Evolutionary conservation across 768 basidiomycete species (phyloP).

Genomic region (Nidularia pulvinata): DNA sequence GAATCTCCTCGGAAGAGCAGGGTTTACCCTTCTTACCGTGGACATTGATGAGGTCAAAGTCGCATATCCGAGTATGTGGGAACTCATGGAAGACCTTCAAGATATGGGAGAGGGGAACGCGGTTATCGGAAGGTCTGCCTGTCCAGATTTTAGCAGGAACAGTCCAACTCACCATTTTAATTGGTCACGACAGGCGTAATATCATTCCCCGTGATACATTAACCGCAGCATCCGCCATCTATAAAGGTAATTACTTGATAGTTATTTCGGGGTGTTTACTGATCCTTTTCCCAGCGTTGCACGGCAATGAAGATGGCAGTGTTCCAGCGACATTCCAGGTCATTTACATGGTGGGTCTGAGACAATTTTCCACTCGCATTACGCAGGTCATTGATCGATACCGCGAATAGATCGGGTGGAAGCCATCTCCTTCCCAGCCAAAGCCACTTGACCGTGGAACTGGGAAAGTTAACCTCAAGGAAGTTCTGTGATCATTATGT

Average conservation of each 20-base stretch:
- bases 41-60: slow-evolving; percentile 94
- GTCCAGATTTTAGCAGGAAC: too few species aligned
- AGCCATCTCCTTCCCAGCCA: slow-evolving; percentile 39
- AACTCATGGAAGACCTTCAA: slow-evolving; percentile 89
- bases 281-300: slow-evolving; percentile 54
- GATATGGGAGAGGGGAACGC: slow-evolving; percentile 98
- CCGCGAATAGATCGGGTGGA: slow-evolving; percentile 41
- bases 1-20: slow-evolving; percentile 89
- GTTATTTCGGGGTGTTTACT: not conserved
- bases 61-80: slow-evolving; percentile 94
- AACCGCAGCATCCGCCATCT: slow-evolving; percentile 90
- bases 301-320: slow-evolving; percentile 81
- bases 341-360: slow-evolving; percentile 81
- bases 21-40: slow-evolving; percentile 92
- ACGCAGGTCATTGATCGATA: not conserved
- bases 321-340: slow-evolving; percentile 96
- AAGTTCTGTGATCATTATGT: slow-evolving; percentile 26
- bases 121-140: slow-evolving; percentile 72
- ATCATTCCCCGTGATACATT: slow-evolving; percentile 84
- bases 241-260: slow-evolving; percentile 59
- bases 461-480: slow-evolving; percentile 40
- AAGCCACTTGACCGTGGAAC: slow-evolving; percentile 44
- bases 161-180: too few species aligned
- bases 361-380: not conserved
- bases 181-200: slow-evolving; percentile 44